Base-by-base conservation (phyloP, 129 eudicot genomes). In the Heracleum sosnowskyi region DNA sequence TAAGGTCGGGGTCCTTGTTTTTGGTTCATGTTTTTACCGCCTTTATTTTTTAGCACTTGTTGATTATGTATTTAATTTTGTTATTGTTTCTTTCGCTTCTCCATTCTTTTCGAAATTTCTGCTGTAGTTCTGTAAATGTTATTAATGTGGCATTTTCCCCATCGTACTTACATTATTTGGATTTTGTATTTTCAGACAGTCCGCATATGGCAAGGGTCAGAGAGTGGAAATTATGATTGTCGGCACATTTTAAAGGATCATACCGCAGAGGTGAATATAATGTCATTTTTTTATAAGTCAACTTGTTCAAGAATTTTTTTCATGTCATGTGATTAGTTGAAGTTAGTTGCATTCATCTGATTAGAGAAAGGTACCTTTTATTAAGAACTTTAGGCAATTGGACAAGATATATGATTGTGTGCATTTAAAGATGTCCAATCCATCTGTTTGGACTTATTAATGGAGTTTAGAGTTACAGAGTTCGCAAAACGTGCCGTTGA, bases 171-270 rank as follows among this genome's bases (percentile, higher is more conserved):
- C 22, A 46, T 45, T 74, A 74, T 28, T n/a, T 74, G 17, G 53
- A 11, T 31, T 74, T 33, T 12, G 28, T 29, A 44, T 82, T 75
- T 81, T 73, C 96, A 95, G 98, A 95, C 98, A 13, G 98, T 95
- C 57, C 90, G 98, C 29, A 81, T 95, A 39, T 95, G 98, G 98
- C 87, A 87, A 87, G 94, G 86, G 71, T 91, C 97, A 64, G 98
- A 95, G 68, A 79, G 83, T 79, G 98, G 97, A 82, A 87, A 83
- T 53, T 95, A 92, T 77, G 88, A 90, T 64, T 91, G 98, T 82
- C 85, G 82, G 82, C 93, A 92, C 73, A 81, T 86, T 81, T 79
- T 95, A 63, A 95, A 73, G 86, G 98, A 95, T 82, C 98, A 95
- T 84, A 91, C 94, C 42, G 92, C 94, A n/a, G 98, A 91, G 97